Evolutionary conservation across 2,329 filamentous ascomycete genomes (phyloP).

Genomic region (Allantophomopsis lycopodina): DNA sequence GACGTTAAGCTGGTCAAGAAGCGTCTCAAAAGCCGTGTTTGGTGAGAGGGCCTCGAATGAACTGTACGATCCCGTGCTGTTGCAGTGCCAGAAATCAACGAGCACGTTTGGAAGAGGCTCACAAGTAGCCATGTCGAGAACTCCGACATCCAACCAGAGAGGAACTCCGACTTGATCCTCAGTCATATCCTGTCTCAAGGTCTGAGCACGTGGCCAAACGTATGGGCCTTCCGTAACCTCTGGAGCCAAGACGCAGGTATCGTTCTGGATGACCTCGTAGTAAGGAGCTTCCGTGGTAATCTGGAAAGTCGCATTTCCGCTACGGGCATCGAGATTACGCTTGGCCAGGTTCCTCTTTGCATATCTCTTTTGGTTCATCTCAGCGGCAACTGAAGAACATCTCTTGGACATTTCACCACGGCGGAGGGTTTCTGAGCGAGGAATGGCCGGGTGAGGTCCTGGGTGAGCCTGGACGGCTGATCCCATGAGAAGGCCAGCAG

Average conservation of each 20-base stretch:
- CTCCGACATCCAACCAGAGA: constrained; percentile 31
- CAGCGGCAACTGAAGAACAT: constrained; percentile 9
- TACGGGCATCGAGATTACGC: constrained; percentile 3
- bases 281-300: constrained; percentile 10
- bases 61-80: constrained; percentile 33
- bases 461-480: constrained; percentile 2
- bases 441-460: constrained; percentile 4
- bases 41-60: too few relatives aligned
- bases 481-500: too few relatives aligned
- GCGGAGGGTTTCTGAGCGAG: constrained; percentile 7
- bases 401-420: constrained; percentile 10
- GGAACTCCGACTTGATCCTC: constrained; percentile 23
- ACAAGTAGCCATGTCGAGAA: constrained; percentile 39
- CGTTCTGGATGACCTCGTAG: constrained; percentile 9
- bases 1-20: constrained; percentile 21
- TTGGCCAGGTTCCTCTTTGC: constrained; percentile 8
- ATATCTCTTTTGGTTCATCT: constrained; percentile 11
- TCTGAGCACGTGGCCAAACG: constrained; percentile 5
- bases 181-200: constrained; percentile 8
- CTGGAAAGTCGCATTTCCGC: constrained; percentile 8
- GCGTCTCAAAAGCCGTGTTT: too few relatives aligned
- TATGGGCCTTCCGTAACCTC: constrained; percentile 23
- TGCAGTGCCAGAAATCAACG: constrained; percentile 37
- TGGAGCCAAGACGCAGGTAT: constrained; percentile 17
- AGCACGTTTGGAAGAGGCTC: constrained; percentile 31